Evolutionary conservation across 225 moss, liverwort and hornwort species (phyloP).

Genomic region (Climacium dendroides): DNA sequence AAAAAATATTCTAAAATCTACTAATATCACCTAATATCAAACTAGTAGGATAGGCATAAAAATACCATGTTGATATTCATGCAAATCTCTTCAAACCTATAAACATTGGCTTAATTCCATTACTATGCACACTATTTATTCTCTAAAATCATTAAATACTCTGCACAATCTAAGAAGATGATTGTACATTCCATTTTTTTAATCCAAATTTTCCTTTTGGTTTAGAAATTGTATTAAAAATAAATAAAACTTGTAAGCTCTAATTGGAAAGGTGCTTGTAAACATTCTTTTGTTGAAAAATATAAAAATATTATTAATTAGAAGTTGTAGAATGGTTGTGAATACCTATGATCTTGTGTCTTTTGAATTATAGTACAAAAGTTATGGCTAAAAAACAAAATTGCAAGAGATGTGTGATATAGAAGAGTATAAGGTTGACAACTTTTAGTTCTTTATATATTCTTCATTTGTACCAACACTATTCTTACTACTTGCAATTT

Average conservation of each 20-base stretch:
- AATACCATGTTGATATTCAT: not conserved
- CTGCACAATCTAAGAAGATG: not conserved
- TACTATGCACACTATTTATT: not conserved
- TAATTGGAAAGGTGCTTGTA: not conserved
- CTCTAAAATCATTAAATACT: not conserved
- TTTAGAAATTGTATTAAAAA: not conserved
- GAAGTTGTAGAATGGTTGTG: not conserved
- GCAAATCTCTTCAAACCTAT: not conserved
- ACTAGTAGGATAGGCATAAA: accelerated
- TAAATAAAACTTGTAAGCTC: not conserved
- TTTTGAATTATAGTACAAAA: not conserved
- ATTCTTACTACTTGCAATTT: not conserved
- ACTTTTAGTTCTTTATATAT: no score
- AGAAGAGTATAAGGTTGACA: no score
- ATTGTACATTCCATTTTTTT: not conserved
- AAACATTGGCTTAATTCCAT: not conserved
- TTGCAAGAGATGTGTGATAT: not conserved
- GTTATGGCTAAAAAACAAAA: not conserved
- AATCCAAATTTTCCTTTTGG: not conserved
- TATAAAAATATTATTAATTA: not conserved
- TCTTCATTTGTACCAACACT: no score
- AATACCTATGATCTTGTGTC: not conserved
- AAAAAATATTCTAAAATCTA: not conserved
- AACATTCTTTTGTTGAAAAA: not conserved
- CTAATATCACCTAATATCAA: not conserved